Base-by-base conservation (phyloP, 2,329 filamentous ascomycete genomes). In the Lachnellula cervina region DNA sequence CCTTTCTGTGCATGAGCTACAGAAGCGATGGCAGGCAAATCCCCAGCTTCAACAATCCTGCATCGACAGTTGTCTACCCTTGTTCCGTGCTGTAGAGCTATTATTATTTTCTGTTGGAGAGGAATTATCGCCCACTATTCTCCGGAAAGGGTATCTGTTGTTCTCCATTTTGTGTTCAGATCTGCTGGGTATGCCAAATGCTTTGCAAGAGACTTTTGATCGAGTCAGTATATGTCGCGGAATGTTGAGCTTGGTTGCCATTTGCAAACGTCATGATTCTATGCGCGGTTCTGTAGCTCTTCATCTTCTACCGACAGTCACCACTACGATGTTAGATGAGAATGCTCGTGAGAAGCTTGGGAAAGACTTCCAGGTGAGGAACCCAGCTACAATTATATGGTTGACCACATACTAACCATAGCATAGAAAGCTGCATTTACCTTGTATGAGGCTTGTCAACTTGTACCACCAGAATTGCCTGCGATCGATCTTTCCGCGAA, bases 121-220 rank as follows among this genome's bases (percentile, higher is more conserved):
- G 5, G 56, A 51, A 17, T n/a, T 66, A 13, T 57, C 62, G 5
- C 57, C 59, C 16, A 49, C 58, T n/a, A 54, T 68, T n/a, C 9
- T 62, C n/a, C 64, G 65, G 8, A 71, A 71, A 59, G 66, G 65
- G 4, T 68, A 65, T 46, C 52, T 50, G 21, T 50, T 64, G 21
- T 56, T 71, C 5, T 59, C 64, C n/a, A 54, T 62, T 14, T 52
- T 69, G 8, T 68, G 62, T 44, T 59, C 58, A 14, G 62, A 65
- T 42, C 19, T 70, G 14, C 38, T 70, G n/a, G 50, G 56, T 13
- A 54, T 59, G 23, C 52, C 57, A 5, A 35, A 32, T 14, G 35
- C 58, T n/a, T 40, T 67, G 16, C 61, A 49, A 7, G 56, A 64
- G 14, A 52, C 16, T 32, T 13, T 16, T 5, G 21, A 47, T 32